phyloP scores from a whole-genome alignment of 2,329 filamentous ascomycete species.

The Fusarium tanahbumbuense region DNA sequence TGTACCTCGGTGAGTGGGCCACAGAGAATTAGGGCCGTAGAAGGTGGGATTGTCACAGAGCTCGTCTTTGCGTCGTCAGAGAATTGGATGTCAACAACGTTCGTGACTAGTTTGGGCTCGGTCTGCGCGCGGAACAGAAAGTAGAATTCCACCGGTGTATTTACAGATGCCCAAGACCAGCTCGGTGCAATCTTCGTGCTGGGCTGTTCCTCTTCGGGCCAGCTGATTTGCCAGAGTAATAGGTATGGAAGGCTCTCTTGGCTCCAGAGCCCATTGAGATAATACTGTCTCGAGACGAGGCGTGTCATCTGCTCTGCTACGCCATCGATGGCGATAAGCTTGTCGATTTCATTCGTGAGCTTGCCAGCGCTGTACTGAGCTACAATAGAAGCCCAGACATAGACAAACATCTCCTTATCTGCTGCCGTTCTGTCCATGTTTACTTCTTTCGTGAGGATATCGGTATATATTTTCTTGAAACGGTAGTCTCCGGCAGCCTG shows the following conservation, averaged over 20 bases:
- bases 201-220: neutral
- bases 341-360: neutral
- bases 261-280: slow-evolving; percentile 4
- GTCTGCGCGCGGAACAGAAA: slow-evolving; percentile 11
- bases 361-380: slow-evolving; percentile 9
- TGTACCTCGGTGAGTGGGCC: neutral
- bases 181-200: neutral
- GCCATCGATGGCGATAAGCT: slow-evolving; percentile 3
- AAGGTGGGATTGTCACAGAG: neutral
- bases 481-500: neutral
- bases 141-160: neutral
- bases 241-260: neutral
- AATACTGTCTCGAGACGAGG: neutral
- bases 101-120: neutral
- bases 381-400: slow-evolving; percentile 9
- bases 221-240: neutral
- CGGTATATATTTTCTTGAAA: slow-evolving; percentile 11
- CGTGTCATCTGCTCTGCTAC: slow-evolving; percentile 2
- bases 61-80: neutral
- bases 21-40: neutral
- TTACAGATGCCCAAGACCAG: slow-evolving; percentile 14
- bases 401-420: slow-evolving; percentile 10
- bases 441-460: neutral
- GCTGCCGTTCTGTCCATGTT: rapidly evolving
- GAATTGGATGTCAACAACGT: neutral